Evolutionary conservation across 257 asterid species (phyloP).

Genomic region (Sherardia arvensis): DNA sequence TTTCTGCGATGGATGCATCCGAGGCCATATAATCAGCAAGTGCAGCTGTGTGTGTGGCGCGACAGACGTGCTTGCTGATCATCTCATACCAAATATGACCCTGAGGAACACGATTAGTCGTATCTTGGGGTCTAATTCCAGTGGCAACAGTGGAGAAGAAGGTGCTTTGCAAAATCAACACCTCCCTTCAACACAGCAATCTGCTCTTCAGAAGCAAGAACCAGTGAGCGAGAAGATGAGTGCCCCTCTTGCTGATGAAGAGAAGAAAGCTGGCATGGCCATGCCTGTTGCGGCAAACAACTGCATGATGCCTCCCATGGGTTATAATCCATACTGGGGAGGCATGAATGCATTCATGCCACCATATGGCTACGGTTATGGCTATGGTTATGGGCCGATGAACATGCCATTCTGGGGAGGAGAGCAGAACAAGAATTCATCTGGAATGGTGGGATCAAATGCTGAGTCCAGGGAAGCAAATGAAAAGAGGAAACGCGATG

Average conservation of each 20-base stretch:
- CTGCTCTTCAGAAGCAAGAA: background rate
- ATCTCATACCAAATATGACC: no score
- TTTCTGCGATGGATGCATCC: background rate
- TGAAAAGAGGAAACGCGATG: slow-evolving; percentile 3
- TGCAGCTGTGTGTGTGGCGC: no score
- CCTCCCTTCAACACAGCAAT: background rate
- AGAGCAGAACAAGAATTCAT: background rate
- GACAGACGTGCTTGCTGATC: no score
- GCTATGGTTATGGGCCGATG: slow-evolving; percentile 30
- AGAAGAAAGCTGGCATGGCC: background rate
- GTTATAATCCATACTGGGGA: background rate
- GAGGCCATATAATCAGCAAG: no score
- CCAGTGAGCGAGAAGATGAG: background rate
- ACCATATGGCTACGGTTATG: background rate
- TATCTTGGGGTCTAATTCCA: no score
- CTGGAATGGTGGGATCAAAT: slow-evolving; percentile 53
- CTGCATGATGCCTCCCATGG: background rate
- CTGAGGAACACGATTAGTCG: no score
- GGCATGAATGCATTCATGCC: background rate
- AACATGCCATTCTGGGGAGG: background rate
- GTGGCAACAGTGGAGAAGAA: no score
- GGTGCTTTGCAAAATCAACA: background rate
- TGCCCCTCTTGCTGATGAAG: background rate
- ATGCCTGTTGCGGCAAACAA: slow-evolving; percentile 23
- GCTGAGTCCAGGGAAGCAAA: slow-evolving; percentile 81